Conservation (phyloP, 164 flowering plant genomes). For the Umbellularia californica region DNA sequence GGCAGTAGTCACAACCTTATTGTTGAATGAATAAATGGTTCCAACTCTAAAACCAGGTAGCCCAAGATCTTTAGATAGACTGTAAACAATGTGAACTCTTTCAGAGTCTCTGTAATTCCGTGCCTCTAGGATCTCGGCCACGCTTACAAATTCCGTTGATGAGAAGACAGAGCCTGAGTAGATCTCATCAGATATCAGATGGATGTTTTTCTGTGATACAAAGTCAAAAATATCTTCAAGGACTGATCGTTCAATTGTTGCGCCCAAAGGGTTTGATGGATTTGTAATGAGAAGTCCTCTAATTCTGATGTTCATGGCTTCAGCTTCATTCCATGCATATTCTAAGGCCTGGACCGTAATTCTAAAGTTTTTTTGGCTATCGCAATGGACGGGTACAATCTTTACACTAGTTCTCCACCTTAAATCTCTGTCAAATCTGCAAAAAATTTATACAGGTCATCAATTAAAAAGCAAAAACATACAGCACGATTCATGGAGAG, state of each 20-base stretch:
- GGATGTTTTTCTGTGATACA: constrained; percentile 60
- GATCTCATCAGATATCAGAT: constrained; percentile 88
- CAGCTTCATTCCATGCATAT: constrained; percentile 52
- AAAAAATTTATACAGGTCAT: not conserved
- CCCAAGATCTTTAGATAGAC: constrained; percentile 88
- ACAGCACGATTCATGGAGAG: not conserved
- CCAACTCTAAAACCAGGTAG: constrained; percentile 93
- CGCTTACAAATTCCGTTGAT: constrained; percentile 59
- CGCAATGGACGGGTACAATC: constrained; percentile 71
- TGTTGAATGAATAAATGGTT: constrained; percentile 80
- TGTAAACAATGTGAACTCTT: constrained; percentile 87
- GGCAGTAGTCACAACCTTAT: constrained; percentile 73
- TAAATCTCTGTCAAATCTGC: constrained; percentile 90
- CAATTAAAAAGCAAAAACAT: not conserved
- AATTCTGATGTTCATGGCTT: constrained; percentile 45
- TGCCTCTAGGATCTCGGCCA: constrained; percentile 55
- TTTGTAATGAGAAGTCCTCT: constrained; percentile 78
- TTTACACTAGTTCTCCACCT: constrained; percentile 88
- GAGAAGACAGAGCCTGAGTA: constrained; percentile 80
- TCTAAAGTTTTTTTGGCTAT: constrained; percentile 68
- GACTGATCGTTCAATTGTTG: constrained; percentile 39
- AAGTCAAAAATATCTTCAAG: constrained; percentile 71
- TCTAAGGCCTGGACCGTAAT: constrained; percentile 68
- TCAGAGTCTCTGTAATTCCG: constrained; percentile 41
- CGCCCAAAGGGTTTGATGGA: constrained; percentile 88